Evolutionary conservation across 2,329 filamentous ascomycete species (phyloP).

Genomic region (Epichloe bromicola): DNA sequence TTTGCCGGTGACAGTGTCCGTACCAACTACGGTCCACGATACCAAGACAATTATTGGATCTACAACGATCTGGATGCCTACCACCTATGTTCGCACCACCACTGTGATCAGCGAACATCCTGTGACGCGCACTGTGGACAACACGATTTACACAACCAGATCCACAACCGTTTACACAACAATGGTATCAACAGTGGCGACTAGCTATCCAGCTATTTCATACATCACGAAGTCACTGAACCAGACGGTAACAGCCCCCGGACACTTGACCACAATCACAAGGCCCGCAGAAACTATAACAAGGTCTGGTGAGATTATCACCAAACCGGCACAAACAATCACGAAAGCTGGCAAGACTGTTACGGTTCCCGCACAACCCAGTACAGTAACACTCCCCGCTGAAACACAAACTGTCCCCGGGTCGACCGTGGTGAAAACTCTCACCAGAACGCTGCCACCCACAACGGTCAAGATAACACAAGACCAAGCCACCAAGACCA

Average conservation of each 20-base stretch:
- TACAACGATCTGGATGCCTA: slow-evolving; percentile 9
- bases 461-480: slow-evolving; percentile 9
- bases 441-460: slow-evolving; percentile 4
- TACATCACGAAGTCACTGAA: slow-evolving; percentile 5
- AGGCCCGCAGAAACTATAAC: slow-evolving; percentile 4
- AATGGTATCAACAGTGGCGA: slow-evolving; percentile 7
- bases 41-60: slow-evolving; percentile 3
- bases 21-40: slow-evolving; percentile 7
- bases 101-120: slow-evolving; percentile 6
- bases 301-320: slow-evolving; percentile 2
- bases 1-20: slow-evolving; percentile 1
- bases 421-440: slow-evolving; percentile 6
- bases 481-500: slow-evolving; percentile 16
- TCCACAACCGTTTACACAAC: slow-evolving; percentile 6
- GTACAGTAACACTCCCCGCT: slow-evolving; percentile 16
- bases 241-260: slow-evolving; percentile 4
- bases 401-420: slow-evolving; percentile 9
- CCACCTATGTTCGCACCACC: slow-evolving; percentile 6
- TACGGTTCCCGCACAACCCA: slow-evolving; percentile 12
- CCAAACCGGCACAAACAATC: slow-evolving; percentile 6
- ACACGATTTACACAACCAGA: slow-evolving; percentile 7
- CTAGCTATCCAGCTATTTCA: slow-evolving; percentile 9
- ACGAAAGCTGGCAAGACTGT: slow-evolving; percentile 8
- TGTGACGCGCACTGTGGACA: slow-evolving; percentile 9
- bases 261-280: slow-evolving; percentile 5